Evolutionary conservation across 345 rosid species (phyloP), one percentile per base, ranked within the genome.

Genomic region (Geranium brycei): DNA sequence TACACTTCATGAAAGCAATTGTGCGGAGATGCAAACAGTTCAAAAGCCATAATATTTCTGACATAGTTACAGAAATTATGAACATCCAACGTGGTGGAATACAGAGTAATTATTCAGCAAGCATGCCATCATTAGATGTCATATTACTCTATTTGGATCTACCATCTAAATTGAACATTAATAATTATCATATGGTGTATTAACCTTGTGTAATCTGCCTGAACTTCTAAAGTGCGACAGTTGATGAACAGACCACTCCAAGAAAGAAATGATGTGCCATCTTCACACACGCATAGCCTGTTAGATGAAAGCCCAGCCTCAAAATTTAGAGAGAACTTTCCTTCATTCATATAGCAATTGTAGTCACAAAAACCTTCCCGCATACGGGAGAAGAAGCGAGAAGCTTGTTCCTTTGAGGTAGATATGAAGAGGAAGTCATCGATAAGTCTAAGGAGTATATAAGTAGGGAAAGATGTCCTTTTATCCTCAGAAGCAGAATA

Each of bases 221-320:
- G 96, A 68, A 92, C 79, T 77, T 91, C 95, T 51, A 84, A 73
- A 73, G 89, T 79, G 68, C 64, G 35, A 56, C 81, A 79, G 64
- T 91, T 91, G 31, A 89, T 69, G 4, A 91, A 87, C 73, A 89
- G 79, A 55, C 96, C 98, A 67, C 91, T 84, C 98, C 98, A 91
- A 51, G 73, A 80, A 64, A 84, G 60, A 69, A 87, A 91, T 62
- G 76, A 64, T 55, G 72, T 73, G 41, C 83, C 87, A 78, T 79
- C 83, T 51, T 72, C 81, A 72, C 82, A 81, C 66, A 78, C 77
- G 2, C 28, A 23, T 23, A 23, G 28, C 28, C 69, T 71, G 78
- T 62, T 56, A 13, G 77, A 62, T 56, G 63, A 65, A 51, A 59
- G 62, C 68, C 75, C 84, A 71, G 64, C 65, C 67, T 80, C 82